Base-by-base conservation (phyloP, 352 stramenopile genomes). In the Globisporangium alternatum region DNA sequence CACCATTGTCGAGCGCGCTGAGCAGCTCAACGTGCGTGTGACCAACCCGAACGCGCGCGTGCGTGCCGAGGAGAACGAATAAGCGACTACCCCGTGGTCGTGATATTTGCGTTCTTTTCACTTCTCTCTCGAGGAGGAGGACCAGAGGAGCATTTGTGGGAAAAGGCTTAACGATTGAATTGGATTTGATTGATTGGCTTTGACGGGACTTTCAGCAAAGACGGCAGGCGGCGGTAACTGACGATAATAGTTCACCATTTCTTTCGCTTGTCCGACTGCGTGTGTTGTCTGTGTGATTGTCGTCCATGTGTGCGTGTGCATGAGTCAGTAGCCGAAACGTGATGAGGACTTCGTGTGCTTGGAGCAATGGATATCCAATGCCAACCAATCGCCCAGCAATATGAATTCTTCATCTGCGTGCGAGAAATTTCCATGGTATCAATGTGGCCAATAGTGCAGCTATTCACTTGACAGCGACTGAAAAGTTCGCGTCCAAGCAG, bases 41-140 rank as follows among this genome's bases (percentile, higher is more conserved):
- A 99, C 96, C 64, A 99, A 99, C 89, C 97, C 91, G 60, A 98
- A 97, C 72, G 97, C 97, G 56, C 98, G 97, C 78, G 87, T 99
- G 65, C 89, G 95, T 77, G 91, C 97, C 64, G 97, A 99, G 81
- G 97, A 99, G 85, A 97, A 90, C 84, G 83, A 95, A 72, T 95
- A 95, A 91, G 69, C 68, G 61, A 61, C 56, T 55, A 56, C 49
- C 17, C 15, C 19, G 49, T 37, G 51, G 28, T 57, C 37, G 51
- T 37, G 21, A 37, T 33, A 37, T 62, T 61, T 56, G 62, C 28
- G 44, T 31, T 25, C 33, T 25, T 22, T 60, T 66, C 41, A 25
- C 30, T 39, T 65, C 55, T 7, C 35, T 52, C 47, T 45, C 22
- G 19, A 22, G 35, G 28, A 58, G 21, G 35, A 45, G n/a, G 17